These are phyloP conservation scores for Grifola frondosa DNA, from an alignment of 1,284 basidiomycete genomes.

Conservation along the genomic window DNA sequence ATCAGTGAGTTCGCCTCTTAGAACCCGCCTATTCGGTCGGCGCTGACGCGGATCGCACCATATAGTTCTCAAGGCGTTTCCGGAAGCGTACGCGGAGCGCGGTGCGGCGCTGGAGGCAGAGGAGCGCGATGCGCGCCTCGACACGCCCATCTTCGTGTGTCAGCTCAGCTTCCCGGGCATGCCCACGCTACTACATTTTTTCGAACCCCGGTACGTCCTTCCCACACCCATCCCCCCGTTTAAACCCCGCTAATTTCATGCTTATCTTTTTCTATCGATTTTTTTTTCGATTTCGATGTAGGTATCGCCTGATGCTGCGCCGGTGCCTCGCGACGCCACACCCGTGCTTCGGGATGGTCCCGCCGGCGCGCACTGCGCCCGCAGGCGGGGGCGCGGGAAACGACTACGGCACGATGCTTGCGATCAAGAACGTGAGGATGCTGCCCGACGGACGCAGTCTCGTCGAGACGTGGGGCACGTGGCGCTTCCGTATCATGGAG, in stretches of 20 bases:
- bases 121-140: conserved; percentile 73
- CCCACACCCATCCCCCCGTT: background rate
- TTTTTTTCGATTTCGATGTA: too few species aligned
- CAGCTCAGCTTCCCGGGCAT: conserved; percentile 89
- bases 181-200: conserved; percentile 89
- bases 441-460: conserved; percentile 87
- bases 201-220: conserved; percentile 69
- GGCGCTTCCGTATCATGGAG: conserved; percentile 85
- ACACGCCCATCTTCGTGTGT: conserved; percentile 90
- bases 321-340: conserved; percentile 77
- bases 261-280: background rate
- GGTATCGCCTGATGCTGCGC: conserved; percentile 90
- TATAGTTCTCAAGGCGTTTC: conserved; percentile 65
- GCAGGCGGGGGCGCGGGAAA: conserved; percentile 36
- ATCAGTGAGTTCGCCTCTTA: conserved; percentile 54
- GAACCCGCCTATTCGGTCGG: background rate
- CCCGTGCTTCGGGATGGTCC: conserved; percentile 89
- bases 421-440: conserved; percentile 86
- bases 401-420: conserved; percentile 91
- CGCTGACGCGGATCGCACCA: background rate
- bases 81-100: conserved; percentile 54
- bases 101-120: conserved; percentile 65
- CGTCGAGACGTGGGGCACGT: conserved; percentile 83
- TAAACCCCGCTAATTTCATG: conserved; percentile 16
- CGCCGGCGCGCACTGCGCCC: conserved; percentile 48